Base-by-base conservation (phyloP, 1,284 basidiomycete species). In the Trichosporon asahii region DNA sequence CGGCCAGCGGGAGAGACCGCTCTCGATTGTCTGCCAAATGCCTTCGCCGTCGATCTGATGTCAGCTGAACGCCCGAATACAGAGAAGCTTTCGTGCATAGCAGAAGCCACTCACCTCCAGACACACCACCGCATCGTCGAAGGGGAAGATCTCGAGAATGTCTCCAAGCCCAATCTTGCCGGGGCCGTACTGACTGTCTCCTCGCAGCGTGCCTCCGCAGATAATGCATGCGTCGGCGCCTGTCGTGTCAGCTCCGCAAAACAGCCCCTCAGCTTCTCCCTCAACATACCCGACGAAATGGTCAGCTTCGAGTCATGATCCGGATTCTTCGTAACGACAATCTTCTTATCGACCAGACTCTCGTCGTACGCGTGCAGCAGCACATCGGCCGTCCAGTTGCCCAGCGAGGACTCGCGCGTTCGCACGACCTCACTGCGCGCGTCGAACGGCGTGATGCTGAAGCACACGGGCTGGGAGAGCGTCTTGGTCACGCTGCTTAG, bases 361-460 rank as follows among this genome's bases (percentile, higher is more conserved):
- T 94, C 93, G 72, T 95, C 94, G 77, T 95, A 96, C 0, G 91
- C 88, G 79, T 94, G 91, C 72, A 92, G 86, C 33, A 94, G 82
- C 33, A 95, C 89, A 80, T 97, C 94, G 0, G 93, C 91, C 69
- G 95, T 90, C 90, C 93, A 94, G 79, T 96, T 92, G n/a, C 89
- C 90, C 9, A 90, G 86, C 0, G 90, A 90, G 18, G 90, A 90
- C 89, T 96, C 83, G 37, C 77, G 72, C 11, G 83, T 84, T 15
- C 94, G 89, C 68, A 95, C 90, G 14, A 89, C 82, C 49, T 90
- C 87, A 1, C 91, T 92, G 18, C 91, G 88, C 7, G 92, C 86
- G 79, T 97, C 91, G 29, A 95, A 87, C 12, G 88, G 86, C 1
- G 89, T 88, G 0, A 88, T 85, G 0, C 89, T 87, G 77, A 68